Evolutionary conservation across 768 basidiomycete genomes (phyloP).

Genomic region (Hemileccinum rubropunctum): DNA sequence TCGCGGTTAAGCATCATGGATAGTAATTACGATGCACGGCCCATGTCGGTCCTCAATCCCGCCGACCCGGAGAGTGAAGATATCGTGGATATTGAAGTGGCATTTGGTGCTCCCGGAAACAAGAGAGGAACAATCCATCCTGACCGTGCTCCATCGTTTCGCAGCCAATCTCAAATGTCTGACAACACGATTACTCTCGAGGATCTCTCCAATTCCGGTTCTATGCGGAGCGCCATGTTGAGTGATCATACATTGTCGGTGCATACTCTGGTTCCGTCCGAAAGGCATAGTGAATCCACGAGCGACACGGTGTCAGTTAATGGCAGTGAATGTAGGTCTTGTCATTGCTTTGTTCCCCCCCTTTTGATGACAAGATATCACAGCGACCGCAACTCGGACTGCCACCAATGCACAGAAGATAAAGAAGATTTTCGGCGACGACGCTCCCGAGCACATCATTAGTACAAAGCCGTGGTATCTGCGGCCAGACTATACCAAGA

Average conservation of each 20-base stretch:
- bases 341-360: background rate
- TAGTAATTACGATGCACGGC: conserved; percentile 45
- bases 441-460: conserved; percentile 45
- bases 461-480: conserved; percentile 78
- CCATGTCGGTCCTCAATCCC: conserved; percentile 37
- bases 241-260: conserved; percentile 24
- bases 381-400: conserved; percentile 24
- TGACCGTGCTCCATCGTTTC: conserved; percentile 28
- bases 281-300: conserved; percentile 18
- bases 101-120: conserved; percentile 41
- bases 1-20: conserved; percentile 65
- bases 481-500: conserved; percentile 70
- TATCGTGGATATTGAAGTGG: conserved; percentile 57
- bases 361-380: conserved; percentile 2
- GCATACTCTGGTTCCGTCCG: conserved; percentile 25
- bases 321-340: conserved; percentile 25
- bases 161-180: conserved; percentile 34
- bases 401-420: conserved; percentile 52
- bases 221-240: conserved; percentile 18
- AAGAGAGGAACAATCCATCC: conserved; percentile 24
- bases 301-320: conserved; percentile 20
- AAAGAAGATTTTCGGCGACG: conserved; percentile 64
- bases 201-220: conserved; percentile 22
- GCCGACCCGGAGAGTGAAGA: conserved; percentile 46
- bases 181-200: conserved; percentile 33